Conservation (phyloP, 139 green algal genomes). For the Astrephomene gubernaculifera region DNA sequence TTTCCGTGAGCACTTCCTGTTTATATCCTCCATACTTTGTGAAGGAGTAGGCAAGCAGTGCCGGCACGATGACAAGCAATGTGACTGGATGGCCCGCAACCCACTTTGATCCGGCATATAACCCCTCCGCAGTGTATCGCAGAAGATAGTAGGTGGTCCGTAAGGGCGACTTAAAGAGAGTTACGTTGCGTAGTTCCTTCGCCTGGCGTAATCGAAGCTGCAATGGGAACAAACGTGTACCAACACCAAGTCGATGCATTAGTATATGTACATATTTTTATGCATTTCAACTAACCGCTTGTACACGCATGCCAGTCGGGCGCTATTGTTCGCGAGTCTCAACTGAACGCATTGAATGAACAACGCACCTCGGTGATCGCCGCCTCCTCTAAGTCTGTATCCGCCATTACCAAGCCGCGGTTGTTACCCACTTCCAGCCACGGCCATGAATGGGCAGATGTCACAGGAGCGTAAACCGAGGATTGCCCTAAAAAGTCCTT, state of each 20-base stretch:
- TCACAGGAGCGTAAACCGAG: neutral
- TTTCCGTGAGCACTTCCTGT: conserved; percentile 1
- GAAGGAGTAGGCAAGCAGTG: conserved; percentile 64
- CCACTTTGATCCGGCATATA: conserved; percentile 59
- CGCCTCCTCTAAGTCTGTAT: conserved; percentile 17
- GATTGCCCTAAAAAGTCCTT: too few relatives aligned
- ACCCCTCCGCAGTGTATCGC: conserved; percentile 38
- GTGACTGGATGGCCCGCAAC: conserved; percentile 73
- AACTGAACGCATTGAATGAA: conserved; percentile 2
- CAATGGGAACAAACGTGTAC: neutral
- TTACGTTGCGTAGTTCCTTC: conserved; percentile 54
- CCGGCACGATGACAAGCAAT: conserved; percentile 71
- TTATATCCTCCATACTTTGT: conserved; percentile 41
- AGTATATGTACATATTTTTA: neutral
- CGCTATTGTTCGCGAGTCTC: neutral
- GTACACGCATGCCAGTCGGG: neutral
- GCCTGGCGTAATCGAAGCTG: conserved; percentile 49
- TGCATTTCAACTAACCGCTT: too few relatives aligned
- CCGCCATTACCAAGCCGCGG: neutral
- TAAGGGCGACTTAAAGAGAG: conserved; percentile 65
- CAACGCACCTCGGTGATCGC: conserved; percentile 16
- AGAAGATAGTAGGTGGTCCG: conserved; percentile 71
- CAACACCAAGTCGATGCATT: neutral
- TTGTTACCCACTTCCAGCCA: conserved; percentile 1
- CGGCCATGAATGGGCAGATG: neutral